Base-by-base conservation (phyloP, 306 rosid species). In the Alnus rubra region DNA sequence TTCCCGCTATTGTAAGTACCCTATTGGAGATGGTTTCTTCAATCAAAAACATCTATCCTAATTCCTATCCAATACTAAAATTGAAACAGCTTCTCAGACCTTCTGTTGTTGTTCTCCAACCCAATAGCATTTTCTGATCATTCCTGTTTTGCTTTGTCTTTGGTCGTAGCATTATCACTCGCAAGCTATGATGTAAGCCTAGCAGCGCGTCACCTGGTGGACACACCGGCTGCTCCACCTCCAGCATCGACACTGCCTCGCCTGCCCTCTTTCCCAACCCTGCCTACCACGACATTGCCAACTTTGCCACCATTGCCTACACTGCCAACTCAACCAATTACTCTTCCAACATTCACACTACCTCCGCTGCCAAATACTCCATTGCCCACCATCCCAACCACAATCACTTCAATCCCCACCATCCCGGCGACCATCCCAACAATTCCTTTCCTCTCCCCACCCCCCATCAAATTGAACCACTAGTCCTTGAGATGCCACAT, bases 191-290 rank as follows among this genome's bases (percentile, higher is more conserved):
- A n/a, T n/a, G n/a, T n/a, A n/a, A n/a, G n/a, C n/a, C n/a, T n/a
- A n/a, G n/a, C n/a, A n/a, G n/a, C n/a, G n/a, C n/a, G n/a, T n/a
- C n/a, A n/a, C n/a, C n/a, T n/a, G n/a, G n/a, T n/a, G n/a, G n/a
- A n/a, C n/a, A n/a, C n/a, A n/a, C n/a, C n/a, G n/a, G n/a, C n/a
- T n/a, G n/a, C n/a, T 77, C 78, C 85, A 81, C 74, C 76, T 11
- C 55, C 85, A 8, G 18, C 79, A 33, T 62, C 63, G 52, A 0
- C 54, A 13, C 79, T 74, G 33, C 86, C 85, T 14, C 76, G 71
- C 0, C 13, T 70, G 28, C 28, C 28, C 28, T 23, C 28, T 23
- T 23, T 23, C 28, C 28, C 28, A 23, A 23, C 28, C 14, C 15
- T 62, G 19, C 73, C 79, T 23, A 23, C 0, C 28, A 23, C 28